Conservation (phyloP, 495 filamentous ascomycete species). For the Acidiella bohemica region DNA sequence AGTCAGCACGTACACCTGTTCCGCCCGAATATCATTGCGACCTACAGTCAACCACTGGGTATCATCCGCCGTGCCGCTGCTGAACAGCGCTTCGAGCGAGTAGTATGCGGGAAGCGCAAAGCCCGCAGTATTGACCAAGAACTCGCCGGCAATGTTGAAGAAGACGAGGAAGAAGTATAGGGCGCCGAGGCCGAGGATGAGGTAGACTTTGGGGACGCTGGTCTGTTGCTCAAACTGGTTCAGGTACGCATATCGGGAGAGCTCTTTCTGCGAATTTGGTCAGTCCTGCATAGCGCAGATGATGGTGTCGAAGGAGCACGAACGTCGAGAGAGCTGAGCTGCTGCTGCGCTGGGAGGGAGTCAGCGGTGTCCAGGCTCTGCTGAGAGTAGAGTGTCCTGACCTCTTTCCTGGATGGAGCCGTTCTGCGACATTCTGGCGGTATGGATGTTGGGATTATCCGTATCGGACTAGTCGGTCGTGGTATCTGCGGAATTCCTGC, state of each 20-base stretch:
- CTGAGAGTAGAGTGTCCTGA: no score
- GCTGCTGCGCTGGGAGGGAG: no score
- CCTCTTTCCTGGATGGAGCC: no score
- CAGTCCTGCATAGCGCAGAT: neutral
- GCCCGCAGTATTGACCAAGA: slow-evolving; percentile 91
- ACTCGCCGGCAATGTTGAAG: slow-evolving; percentile 96
- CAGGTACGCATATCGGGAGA: slow-evolving; percentile 88
- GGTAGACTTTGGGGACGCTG: slow-evolving; percentile 89
- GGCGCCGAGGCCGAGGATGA: slow-evolving; percentile 66
- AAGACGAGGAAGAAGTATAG: slow-evolving; percentile 97
- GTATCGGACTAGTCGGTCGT: no score
- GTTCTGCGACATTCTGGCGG: no score
- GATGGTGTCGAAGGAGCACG: no score
- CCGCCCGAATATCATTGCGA: slow-evolving; percentile 11
- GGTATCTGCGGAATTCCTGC: no score
- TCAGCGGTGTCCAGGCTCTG: no score
- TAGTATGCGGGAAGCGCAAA: slow-evolving; percentile 94
- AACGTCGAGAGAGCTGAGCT: slow-evolving; percentile 12
- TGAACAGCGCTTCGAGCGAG: slow-evolving; percentile 82
- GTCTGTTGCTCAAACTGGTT: slow-evolving; percentile 97
- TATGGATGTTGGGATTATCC: no score
- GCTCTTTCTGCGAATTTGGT: slow-evolving; percentile 40
- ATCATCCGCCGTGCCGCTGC: slow-evolving; percentile 65
- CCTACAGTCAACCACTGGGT: slow-evolving; percentile 74
- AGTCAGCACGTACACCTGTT: neutral